These are phyloP conservation scores for Mycena haematopus DNA, from an alignment of 768 basidiomycete genomes.

Conservation along the genomic window DNA sequence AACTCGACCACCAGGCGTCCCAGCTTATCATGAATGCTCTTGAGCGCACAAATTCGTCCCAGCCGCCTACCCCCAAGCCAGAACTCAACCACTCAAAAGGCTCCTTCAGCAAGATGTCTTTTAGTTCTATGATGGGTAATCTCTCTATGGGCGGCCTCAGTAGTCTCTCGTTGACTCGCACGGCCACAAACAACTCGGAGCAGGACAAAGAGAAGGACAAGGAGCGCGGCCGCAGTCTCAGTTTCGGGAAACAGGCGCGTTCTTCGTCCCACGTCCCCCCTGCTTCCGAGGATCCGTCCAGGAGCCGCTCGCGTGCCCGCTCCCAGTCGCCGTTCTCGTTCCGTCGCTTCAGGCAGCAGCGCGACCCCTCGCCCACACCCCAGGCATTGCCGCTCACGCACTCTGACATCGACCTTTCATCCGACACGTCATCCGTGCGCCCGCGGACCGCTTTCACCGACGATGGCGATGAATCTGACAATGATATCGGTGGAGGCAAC, in stretches of 20 bases:
- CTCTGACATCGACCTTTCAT: constrained; percentile 66
- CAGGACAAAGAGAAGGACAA: constrained; percentile 38
- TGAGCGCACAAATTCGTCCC: constrained; percentile 49
- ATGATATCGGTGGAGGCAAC: constrained; percentile 55
- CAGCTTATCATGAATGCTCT: constrained; percentile 56
- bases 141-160: constrained; percentile 66
- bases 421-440: constrained; percentile 59
- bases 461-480: constrained; percentile 64
- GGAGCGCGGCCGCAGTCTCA: constrained; percentile 57
- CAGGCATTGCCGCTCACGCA: constrained; percentile 63
- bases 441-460: constrained; percentile 70
- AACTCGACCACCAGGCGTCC: constrained; percentile 54
- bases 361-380: constrained; percentile 62
- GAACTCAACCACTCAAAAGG: constrained; percentile 41
- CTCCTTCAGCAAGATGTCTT: constrained; percentile 64
- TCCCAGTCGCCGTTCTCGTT: constrained; percentile 84
- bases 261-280: constrained; percentile 56
- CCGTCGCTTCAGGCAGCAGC: constrained; percentile 65
- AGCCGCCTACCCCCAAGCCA: constrained; percentile 41
- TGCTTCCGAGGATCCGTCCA: constrained; percentile 47
- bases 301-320: constrained; percentile 65
- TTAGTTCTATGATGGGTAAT: constrained; percentile 75
- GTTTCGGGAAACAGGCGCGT: constrained; percentile 52
- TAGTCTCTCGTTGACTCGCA: constrained; percentile 66
- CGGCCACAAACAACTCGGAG: constrained; percentile 45